Evolutionary conservation across 129 eudicot genomes (phyloP), one percentile per base, ranked within the genome.

Genomic region (Deinandra increscens): DNA sequence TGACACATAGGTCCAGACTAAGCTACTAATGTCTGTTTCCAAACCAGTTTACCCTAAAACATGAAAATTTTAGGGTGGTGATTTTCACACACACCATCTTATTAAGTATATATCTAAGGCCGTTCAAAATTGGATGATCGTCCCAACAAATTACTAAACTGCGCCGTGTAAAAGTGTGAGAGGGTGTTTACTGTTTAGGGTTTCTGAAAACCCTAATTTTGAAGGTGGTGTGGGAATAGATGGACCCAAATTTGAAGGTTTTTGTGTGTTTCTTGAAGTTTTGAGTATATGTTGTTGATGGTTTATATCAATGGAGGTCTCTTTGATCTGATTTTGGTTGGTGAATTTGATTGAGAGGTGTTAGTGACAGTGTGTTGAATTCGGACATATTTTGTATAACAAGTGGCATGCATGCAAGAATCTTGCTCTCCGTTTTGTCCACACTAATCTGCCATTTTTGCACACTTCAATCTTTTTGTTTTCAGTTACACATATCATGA

Each of bases 381-480:
- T 44, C 69, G 13, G 75, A 59, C 60, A 56, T 64, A 71, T 53
- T 17, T 11, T 64, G 19, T 26, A 71, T 5, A 83, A 74, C 88
- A 86, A 80, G 88, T 86, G 92, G 84, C 92, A 78, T 70, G 70
- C 88, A 86, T 86, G 91, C 92, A 83, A 60, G 29, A 44, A 64
- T 55, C 26, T 49, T 50, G 13, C 20, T 69, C 17, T 15, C 78
- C 54, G 69, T 31, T 38, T 51, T 53, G 81, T 12, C 39, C 80
- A 68, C 75, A 78, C 68, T 9, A 54, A 63, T 75, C 60, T 33
- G 23, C 59, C 72, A 48, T 51, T 5, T 58, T 68, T 59, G 55
- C 64, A 55, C 82, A 61, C 66, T 39, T 61, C 19, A 37, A 71
- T 64, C 29, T 15, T 20, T 34, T 12, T 22, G 48, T 19, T 18